Conservation (phyloP, 768 basidiomycete genomes). For the Kwoniella europaea region DNA sequence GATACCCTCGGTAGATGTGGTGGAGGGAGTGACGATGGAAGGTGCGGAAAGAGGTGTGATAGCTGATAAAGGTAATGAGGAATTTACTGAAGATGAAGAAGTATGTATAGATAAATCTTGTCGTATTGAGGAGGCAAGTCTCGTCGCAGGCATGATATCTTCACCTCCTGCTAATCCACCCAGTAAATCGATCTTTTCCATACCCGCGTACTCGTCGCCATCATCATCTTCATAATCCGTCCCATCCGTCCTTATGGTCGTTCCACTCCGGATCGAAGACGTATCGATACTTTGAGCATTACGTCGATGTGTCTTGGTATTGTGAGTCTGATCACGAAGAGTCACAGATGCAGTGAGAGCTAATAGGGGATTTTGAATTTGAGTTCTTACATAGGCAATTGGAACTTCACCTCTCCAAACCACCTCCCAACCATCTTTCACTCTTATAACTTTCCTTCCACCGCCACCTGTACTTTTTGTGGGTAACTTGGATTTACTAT, state of each 20-base stretch:
- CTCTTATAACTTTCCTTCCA: conserved; percentile 72
- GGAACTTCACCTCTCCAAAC: conserved; percentile 77
- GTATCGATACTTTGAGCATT: conserved; percentile 26
- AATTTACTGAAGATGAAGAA: conserved; percentile 56
- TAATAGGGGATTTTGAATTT: conserved; percentile 73
- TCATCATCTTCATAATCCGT: conserved; percentile 55
- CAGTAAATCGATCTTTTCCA: conserved; percentile 67
- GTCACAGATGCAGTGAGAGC: conserved; percentile 86
- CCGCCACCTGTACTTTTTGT: conserved; percentile 59
- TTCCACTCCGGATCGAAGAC: conserved; percentile 30
- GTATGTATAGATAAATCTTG: conserved; percentile 69
- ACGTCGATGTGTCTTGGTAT: conserved; percentile 21
- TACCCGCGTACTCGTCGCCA: conserved; percentile 56
- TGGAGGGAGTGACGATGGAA: conserved; percentile 63
- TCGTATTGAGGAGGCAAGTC: conserved; percentile 72
- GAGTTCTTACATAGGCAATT: conserved; percentile 76
- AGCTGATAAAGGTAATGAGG: conserved; percentile 53
- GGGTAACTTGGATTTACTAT: conserved; percentile 55
- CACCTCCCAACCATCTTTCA: conserved; percentile 73
- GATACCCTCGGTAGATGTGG: conserved; percentile 57
- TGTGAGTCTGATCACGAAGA: conserved; percentile 66
- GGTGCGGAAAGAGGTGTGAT: conserved; percentile 44
- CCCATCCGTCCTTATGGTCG: conserved; percentile 44
- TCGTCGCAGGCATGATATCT: conserved; percentile 67
- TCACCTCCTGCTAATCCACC: conserved; percentile 71